Conservation (phyloP, 768 basidiomycete species). For the Mrakia frigida region DNA sequence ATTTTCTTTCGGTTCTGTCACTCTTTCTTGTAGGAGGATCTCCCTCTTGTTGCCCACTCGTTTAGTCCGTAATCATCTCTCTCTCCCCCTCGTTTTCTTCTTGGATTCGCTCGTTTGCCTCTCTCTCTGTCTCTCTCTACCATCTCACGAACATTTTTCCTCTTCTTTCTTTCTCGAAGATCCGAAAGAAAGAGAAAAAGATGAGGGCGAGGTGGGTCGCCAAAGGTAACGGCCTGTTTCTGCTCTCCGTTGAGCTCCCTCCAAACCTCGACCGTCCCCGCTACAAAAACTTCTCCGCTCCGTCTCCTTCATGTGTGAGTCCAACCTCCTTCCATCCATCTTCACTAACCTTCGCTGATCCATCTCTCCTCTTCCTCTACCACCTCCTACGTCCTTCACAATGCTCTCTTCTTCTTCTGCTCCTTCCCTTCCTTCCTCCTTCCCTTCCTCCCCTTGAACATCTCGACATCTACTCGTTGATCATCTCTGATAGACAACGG, state of each 20-base stretch:
- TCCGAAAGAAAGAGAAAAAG: background rate
- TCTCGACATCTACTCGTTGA: background rate
- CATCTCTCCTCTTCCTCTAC: background rate
- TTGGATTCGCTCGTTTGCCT: background rate
- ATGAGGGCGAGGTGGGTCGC: background rate
- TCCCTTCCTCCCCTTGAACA: background rate
- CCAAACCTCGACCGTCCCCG: background rate
- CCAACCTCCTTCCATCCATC: background rate
- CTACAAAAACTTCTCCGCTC: background rate
- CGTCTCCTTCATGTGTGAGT: background rate
- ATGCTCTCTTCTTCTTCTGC: too few species aligned
- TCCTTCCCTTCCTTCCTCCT: background rate
- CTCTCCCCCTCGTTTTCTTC: background rate
- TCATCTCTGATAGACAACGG: constrained; percentile 25
- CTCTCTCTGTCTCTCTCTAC: background rate
- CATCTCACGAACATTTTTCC: background rate
- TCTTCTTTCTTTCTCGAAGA: background rate
- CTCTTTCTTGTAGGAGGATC: too few species aligned
- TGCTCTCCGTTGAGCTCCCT: background rate
- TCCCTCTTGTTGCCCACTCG: too few species aligned
- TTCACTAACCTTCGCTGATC: background rate
- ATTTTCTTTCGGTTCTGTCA: too few species aligned
- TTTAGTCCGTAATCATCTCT: too few species aligned
- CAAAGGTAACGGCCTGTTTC: background rate
- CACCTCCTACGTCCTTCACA: background rate